Evolutionary conservation across 345 rosid species (phyloP).

Genomic region (Streptanthus diversifolius): DNA sequence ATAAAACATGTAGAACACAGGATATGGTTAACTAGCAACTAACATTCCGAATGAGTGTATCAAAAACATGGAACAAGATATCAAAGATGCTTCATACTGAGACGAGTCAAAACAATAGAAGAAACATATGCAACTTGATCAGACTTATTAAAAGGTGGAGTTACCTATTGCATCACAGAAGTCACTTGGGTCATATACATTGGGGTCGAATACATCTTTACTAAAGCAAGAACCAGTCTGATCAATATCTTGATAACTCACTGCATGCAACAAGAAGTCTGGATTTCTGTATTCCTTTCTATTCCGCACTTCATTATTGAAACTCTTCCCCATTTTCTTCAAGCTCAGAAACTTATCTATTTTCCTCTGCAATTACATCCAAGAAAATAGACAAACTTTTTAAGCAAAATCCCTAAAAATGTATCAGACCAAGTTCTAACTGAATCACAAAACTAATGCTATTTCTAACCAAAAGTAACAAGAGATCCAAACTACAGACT

Average conservation of each 20-base stretch:
- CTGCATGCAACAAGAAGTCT: constrained; percentile 88
- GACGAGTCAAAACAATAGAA: not conserved
- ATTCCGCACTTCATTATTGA: constrained; percentile 92
- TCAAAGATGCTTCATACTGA: not conserved
- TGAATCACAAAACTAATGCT: not conserved
- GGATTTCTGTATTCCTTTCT: constrained; percentile 94
- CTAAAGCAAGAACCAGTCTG: constrained; percentile 90
- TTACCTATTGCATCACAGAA: constrained; percentile 78
- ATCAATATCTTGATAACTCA: constrained; percentile 88
- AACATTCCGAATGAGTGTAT: not conserved
- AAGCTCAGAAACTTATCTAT: constrained; percentile 75
- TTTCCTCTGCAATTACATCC: constrained; percentile 52
- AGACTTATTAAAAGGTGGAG: constrained; percentile 8
- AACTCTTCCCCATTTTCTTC: constrained; percentile 85
- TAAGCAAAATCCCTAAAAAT: not conserved
- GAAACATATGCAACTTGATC: not conserved
- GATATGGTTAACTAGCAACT: not conserved
- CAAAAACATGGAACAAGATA: not conserved
- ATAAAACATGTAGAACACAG: not conserved
- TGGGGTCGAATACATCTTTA: constrained; percentile 90
- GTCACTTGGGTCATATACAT: constrained; percentile 86
- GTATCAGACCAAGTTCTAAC: not conserved
- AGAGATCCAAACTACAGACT: not conserved
- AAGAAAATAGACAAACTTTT: not conserved
- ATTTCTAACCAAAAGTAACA: not conserved